Evolutionary conservation across 2,329 filamentous ascomycete species (phyloP).

Genomic region (Mollisia scopiformis): DNA sequence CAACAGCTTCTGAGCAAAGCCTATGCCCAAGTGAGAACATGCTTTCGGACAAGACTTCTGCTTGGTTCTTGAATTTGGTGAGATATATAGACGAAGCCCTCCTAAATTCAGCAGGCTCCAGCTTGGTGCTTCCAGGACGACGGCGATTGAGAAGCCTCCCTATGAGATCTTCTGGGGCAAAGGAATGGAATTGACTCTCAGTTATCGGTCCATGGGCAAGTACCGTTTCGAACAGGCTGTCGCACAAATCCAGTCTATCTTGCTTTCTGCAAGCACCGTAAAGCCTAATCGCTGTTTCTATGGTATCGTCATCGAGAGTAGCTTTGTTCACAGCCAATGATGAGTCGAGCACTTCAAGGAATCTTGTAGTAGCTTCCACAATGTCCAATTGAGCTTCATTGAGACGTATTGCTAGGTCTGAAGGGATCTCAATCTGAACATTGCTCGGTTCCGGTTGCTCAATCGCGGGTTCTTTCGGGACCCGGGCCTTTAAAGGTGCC

Average conservation of each 20-base stretch:
- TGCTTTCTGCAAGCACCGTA: slow-evolving; percentile 17
- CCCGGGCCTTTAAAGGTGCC: neutral
- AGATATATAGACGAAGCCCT: slow-evolving; percentile 33
- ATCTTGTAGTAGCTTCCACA: slow-evolving; percentile 23
- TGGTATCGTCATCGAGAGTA: slow-evolving; percentile 16
- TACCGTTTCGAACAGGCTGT: slow-evolving; percentile 27
- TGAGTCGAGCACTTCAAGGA: slow-evolving; percentile 31
- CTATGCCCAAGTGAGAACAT: slow-evolving; percentile 22
- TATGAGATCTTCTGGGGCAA: slow-evolving; percentile 26
- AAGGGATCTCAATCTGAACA: slow-evolving; percentile 25
- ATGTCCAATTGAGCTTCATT: slow-evolving; percentile 16
- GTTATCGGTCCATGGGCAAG: slow-evolving; percentile 21
- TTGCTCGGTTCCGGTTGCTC: neutral
- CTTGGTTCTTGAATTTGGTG: slow-evolving; percentile 26
- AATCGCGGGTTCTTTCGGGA: neutral
- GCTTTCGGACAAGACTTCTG: slow-evolving; percentile 9
- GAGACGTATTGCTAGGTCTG: slow-evolving; percentile 26
- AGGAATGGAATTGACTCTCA: slow-evolving; percentile 23
- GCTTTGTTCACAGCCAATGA: slow-evolving; percentile 13
- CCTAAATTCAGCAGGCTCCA: slow-evolving; percentile 14
- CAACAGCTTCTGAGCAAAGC: slow-evolving; percentile 27
- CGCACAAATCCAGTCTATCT: slow-evolving; percentile 16
- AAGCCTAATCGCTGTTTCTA: slow-evolving; percentile 24
- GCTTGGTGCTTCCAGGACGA: neutral
- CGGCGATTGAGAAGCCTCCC: slow-evolving; percentile 12